Evolutionary conservation across 495 filamentous ascomycete genomes (phyloP).

Genomic region (Chaetomium cochliodes): DNA sequence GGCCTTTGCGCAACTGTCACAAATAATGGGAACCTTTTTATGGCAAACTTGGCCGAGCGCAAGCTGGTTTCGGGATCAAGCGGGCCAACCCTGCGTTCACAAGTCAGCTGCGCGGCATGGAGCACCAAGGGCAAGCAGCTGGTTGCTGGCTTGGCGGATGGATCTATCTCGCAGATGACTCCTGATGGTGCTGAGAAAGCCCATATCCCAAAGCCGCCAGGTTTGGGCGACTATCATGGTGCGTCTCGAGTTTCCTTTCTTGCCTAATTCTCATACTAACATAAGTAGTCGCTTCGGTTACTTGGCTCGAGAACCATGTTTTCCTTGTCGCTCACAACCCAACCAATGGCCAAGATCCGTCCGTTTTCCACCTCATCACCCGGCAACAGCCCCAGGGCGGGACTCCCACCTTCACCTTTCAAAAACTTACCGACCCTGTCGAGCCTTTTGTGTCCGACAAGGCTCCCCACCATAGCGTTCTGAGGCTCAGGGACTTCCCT

Average conservation of each 20-base stretch:
- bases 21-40: constrained; percentile 70
- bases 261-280: constrained; percentile 27
- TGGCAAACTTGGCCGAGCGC: constrained; percentile 74
- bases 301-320: constrained; percentile 85
- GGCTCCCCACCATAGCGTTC: constrained; percentile 72
- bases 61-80: constrained; percentile 57
- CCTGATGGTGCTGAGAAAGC: constrained; percentile 72
- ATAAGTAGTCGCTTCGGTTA: constrained; percentile 69
- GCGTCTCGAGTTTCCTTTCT: constrained; percentile 29
- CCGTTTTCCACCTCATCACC: constrained; percentile 73
- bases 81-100: constrained; percentile 65
- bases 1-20: constrained; percentile 77
- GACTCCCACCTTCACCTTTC: constrained; percentile 57
- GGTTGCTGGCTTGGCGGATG: constrained; percentile 81
- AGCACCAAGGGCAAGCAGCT: constrained; percentile 91
- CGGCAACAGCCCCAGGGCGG: constrained; percentile 52
- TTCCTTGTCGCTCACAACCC: constrained; percentile 75
- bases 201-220: constrained; percentile 73
- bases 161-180: constrained; percentile 78
- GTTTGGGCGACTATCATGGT: constrained; percentile 70
- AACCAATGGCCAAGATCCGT: constrained; percentile 55
- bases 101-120: constrained; percentile 87
- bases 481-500: constrained; percentile 71
- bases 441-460: constrained; percentile 64
- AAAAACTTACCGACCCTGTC: constrained; percentile 69